phyloP scores from a whole-genome alignment of 2,329 filamentous ascomycete species.

The Xylariales sp. region DNA sequence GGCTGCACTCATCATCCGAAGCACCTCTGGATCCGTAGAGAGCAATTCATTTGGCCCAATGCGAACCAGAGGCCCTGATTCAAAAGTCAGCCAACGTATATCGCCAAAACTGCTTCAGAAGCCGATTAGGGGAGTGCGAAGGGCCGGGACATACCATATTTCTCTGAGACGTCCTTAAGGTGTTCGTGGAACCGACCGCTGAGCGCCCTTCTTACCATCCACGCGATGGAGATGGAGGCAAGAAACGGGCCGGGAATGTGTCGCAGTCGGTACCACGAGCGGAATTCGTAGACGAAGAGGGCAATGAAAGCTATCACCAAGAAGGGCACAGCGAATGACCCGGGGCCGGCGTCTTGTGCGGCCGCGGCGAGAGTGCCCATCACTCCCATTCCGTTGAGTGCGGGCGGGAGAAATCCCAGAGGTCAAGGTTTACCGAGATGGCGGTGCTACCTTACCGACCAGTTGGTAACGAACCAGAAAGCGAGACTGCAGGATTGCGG shows the following conservation, averaged over 20 bases:
- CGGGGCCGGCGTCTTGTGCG: constrained; percentile 5
- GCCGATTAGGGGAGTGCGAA: too few relatives aligned
- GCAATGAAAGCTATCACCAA: constrained; percentile 8
- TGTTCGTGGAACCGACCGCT: constrained; percentile 21
- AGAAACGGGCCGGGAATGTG: constrained; percentile 25
- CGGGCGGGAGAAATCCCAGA: neutral
- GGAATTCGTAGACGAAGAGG: constrained; percentile 8
- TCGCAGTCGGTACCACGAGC: constrained; percentile 24
- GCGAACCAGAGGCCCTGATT: constrained; percentile 18
- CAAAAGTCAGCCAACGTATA: neutral
- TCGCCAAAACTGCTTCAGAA: too few relatives aligned
- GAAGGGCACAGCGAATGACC: constrained; percentile 10
- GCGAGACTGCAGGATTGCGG: constrained; percentile 10
- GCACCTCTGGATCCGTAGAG: constrained; percentile 16
- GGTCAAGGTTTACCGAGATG: constrained; percentile 6
- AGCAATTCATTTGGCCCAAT: constrained; percentile 23
- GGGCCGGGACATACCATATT: constrained; percentile 14
- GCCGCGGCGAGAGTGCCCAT: constrained; percentile 9
- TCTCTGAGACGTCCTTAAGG: constrained; percentile 15
- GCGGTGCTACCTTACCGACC: constrained; percentile 10
- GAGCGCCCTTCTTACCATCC: constrained; percentile 22
- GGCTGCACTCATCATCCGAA: constrained; percentile 28
- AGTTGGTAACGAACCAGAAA: constrained; percentile 14
- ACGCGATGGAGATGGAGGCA: constrained; percentile 20
- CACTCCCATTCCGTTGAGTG: constrained; percentile 8